A percentile compares a stretch with the other conserved stretches of the same genome.
Evolutionary conservation across 2,329 filamentous ascomycete genomes (phyloP).

Genomic region (Diplodia intermedia): DNA sequence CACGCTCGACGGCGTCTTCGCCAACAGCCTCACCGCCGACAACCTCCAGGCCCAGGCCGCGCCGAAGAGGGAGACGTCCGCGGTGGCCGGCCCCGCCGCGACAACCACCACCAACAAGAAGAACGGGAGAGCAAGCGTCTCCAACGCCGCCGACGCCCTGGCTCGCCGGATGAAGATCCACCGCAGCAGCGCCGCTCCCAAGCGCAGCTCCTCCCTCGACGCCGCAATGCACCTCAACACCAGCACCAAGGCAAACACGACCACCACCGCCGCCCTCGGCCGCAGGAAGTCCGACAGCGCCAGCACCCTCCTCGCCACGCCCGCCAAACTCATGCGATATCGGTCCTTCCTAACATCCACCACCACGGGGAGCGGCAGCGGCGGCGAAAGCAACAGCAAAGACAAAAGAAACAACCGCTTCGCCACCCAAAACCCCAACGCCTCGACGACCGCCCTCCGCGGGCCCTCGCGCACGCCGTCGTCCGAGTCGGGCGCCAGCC

Average conservation of each 20-base stretch:
- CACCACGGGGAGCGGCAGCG: not conserved
- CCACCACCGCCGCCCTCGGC: not conserved
- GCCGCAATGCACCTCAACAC: not conserved
- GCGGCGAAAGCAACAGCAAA: not conserved
- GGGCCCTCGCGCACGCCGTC: not conserved
- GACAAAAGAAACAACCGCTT: not conserved
- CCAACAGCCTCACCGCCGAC: not conserved
- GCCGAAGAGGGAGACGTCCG: too few relatives aligned
- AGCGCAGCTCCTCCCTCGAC: not conserved
- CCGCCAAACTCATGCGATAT: not conserved
- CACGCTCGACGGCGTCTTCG: constrained; percentile 9
- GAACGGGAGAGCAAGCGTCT: not conserved
- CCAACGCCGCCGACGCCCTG: constrained; percentile 1
- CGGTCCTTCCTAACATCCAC: not conserved
- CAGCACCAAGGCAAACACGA: not conserved
- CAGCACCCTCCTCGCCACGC: not conserved
- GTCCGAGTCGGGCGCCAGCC: constrained; percentile 17
- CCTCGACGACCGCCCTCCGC: constrained; percentile 1
- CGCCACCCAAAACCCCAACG: not conserved
- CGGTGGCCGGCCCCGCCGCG: not conserved
- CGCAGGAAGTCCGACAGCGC: constrained; percentile 12
- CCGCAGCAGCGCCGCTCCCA: not conserved
- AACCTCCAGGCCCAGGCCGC: not conserved
- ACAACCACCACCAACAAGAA: not conserved
- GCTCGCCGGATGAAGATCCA: constrained; percentile 8